phyloP scores from a whole-genome alignment of 768 basidiomycete species.

The Amyloporia xantha region DNA sequence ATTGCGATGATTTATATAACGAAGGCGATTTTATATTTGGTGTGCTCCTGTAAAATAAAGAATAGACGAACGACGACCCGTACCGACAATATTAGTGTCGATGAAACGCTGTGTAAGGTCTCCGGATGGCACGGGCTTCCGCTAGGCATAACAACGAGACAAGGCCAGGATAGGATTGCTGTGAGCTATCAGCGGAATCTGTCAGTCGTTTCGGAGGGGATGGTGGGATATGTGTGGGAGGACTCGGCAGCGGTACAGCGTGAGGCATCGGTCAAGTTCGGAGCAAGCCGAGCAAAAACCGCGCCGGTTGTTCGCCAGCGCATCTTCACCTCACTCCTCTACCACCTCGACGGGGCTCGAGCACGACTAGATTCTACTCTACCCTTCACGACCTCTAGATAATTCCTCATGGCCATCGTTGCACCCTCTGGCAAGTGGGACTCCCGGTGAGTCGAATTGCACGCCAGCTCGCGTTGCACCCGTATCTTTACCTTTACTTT shows the following conservation, averaged over 20 bases:
- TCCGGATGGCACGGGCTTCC: too few relatives aligned
- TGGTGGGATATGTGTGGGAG: not conserved
- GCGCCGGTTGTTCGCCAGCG: not conserved
- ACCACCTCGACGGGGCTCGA: slow-evolving; percentile 3
- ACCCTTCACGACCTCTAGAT: slow-evolving; percentile 23
- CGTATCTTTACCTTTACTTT: not conserved
- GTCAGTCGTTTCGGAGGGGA: not conserved
- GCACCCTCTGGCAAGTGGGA: slow-evolving; percentile 62
- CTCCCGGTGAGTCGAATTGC: slow-evolving; percentile 42
- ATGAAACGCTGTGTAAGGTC: too few relatives aligned
- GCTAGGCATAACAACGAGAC: too few relatives aligned
- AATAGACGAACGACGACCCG: too few relatives aligned
- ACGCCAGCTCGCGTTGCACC: not conserved
- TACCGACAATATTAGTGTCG: too few relatives aligned
- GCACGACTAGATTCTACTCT: slow-evolving; percentile 23
- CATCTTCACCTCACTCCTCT: not conserved
- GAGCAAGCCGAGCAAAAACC: slow-evolving; percentile 3
- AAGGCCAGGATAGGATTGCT: too few relatives aligned
- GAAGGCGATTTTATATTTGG: too few relatives aligned
- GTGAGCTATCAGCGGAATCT: too few relatives aligned
- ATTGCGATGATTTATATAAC: too few relatives aligned
- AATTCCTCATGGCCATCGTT: slow-evolving; percentile 42
- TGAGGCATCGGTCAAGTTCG: slow-evolving; percentile 4
- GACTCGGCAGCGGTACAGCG: not conserved
- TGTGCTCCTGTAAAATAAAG: too few relatives aligned